Base-by-base conservation (phyloP, 2,329 filamentous ascomycete species). In the Monosporascus sp. region DNA sequence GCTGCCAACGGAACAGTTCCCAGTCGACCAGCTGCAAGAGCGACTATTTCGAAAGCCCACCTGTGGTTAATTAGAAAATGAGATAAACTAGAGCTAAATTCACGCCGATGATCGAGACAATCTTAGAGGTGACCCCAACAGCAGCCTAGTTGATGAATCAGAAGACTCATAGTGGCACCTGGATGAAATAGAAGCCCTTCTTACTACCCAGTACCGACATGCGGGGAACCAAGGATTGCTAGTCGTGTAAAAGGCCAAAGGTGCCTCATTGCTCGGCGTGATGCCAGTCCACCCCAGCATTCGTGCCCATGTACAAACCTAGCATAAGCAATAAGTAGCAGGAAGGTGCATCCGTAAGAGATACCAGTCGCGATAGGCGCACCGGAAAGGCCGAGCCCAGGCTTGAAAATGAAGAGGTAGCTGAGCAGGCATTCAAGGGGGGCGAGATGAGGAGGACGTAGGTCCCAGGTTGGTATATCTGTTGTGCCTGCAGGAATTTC, bases 1-100 rank as follows among this genome's bases (percentile, higher is more conserved):
- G 90, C 88, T 1, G 90, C 90, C 0, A 96, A 77, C 0, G 89
- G 80, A 36, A 91, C 81, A 0, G 88, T 92, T 3, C 91, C 91
- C 0, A 96, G 79, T 37, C 85, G 81, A 1, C 90, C 90, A 5
- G 90, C 90, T 2, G 88, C 89, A 0, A 95, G 79, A 1, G 90
- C 89, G 2, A 95, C 89, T 59, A 95, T 93, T 70, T 95, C 90
- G 62, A 96, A 96, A 0, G 90, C 91, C 90, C 90, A 95, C 42
- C 42, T 46, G n/a, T 15, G 3, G 24, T 15, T 14, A 5, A 20
- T n/a, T 18, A 41, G 17, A 17, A 39, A 11, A 18, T n/a, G 9
- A 8, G 38, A 20, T 3, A 18, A n/a, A 8, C 9, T 18, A 41
- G 9, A 41, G 9, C 38, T 41, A 41, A 18, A 8, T 18, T 34